Percentiles rank a stretch among this genome's conserved stretches.
Conservation (phyloP, 148 eudicot genomes). For the Suaeda aralocaspica region DNA sequence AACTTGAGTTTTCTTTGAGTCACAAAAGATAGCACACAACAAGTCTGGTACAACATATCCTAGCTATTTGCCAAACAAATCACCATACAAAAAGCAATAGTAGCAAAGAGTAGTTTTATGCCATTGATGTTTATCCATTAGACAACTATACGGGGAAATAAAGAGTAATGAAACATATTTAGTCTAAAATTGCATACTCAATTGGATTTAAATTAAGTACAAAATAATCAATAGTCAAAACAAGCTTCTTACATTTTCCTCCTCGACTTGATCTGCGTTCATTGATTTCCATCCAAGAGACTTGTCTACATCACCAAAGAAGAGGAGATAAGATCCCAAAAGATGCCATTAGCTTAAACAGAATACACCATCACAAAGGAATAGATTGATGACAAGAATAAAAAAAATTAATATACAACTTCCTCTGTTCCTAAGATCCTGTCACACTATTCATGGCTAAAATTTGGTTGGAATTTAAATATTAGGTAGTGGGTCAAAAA, state of each 20-base stretch:
- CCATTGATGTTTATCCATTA: no score
- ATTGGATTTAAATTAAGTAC: neutral
- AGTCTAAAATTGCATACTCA: neutral
- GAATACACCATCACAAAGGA: neutral
- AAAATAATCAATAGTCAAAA: neutral
- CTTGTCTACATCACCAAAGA: slow-evolving; percentile 33
- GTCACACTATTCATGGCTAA: no score
- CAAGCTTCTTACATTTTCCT: slow-evolving; percentile 55
- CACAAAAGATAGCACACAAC: neutral
- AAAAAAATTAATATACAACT: neutral
- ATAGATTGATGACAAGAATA: neutral
- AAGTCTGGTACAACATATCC: neutral
- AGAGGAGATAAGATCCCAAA: neutral
- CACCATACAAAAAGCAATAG: neutral
- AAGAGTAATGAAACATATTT: neutral
- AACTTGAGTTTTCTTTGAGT: no score
- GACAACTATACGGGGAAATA: no score
- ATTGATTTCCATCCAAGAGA: slow-evolving; percentile 25
- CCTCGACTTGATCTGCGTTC: slow-evolving; percentile 30
- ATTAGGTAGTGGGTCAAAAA: no score
- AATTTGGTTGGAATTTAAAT: no score
- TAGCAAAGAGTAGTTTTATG: neutral
- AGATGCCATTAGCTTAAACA: neutral
- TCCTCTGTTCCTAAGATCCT: no score
- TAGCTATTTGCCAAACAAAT: neutral